Base-by-base conservation (phyloP, 805 yeast species). In the Starmerella davenportii region DNA sequence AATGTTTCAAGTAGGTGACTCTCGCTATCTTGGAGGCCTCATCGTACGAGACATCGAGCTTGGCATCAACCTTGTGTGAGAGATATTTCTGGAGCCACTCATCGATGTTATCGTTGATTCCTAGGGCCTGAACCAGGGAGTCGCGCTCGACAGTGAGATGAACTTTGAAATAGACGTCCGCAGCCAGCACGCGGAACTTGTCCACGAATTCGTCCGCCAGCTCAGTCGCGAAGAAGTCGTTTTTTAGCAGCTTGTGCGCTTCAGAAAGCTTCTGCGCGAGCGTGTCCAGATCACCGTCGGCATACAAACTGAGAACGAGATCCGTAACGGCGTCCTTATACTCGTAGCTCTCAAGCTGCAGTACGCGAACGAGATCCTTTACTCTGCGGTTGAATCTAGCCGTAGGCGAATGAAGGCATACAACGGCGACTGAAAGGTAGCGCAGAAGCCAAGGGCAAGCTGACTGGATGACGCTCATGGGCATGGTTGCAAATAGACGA, bases 361-460 rank as follows among this genome's bases (percentile, higher is more conserved):
- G 69, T 16, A 70, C 69, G 44, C 69, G 64, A 36, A 72, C 62
- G 36, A 74, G 55, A 46, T 75, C 80, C 54, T 64, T 72, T 40
- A 74, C 58, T 49, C 69, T 67, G 52, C 70, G 69, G 50, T 66
- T 70, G 54, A 44, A 51, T 38, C 57, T 56, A 27, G 54, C 52
- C 2, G 45, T 40, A 32, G 38, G 40, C 18, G 48, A 40, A 38
- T 45, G 46, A 16, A 40, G 34, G 25, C 49, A 38, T 4, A 58
- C 52, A 11, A 73, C 74, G n/a, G 77, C 76, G 21, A 70, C 76
- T 20, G 72, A 68, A 39, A 76, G 55, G 52, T 76, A 76, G 51
- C 81, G 66, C 46, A 74, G 55, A 36, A 76, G 60, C 82, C 82
- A 76, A 17, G 81, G 82, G 51, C 75, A 68, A 7, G 77, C 64